Evolutionary conservation across 805 yeast species (phyloP).

Genomic region (Jamesozyma rosinii): DNA sequence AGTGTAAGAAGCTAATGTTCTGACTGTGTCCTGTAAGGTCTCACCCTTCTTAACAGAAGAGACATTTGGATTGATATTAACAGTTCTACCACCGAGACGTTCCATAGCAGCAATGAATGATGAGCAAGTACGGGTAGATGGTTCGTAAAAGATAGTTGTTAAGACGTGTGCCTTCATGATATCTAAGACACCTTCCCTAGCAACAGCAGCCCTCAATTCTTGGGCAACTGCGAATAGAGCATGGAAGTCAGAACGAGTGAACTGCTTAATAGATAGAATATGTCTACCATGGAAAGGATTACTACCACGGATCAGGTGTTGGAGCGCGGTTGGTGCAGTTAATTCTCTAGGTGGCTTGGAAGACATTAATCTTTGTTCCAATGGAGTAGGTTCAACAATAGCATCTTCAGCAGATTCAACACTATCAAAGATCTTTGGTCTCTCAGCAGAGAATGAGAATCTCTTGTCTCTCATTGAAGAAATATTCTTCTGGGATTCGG

Average conservation of each 20-base stretch:
- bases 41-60: constrained; percentile 99
- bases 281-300: constrained; percentile 88
- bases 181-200: constrained; percentile 90
- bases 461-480: constrained; percentile 21
- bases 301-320: constrained; percentile 65
- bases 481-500: constrained; percentile 27
- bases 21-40: constrained; percentile 90
- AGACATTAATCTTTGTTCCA: constrained; percentile 46
- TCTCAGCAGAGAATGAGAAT: constrained; percentile 43
- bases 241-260: constrained; percentile 82
- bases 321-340: constrained; percentile 70
- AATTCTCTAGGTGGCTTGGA: constrained; percentile 65
- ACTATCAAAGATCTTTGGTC: constrained; percentile 29
- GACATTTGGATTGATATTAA: constrained; percentile 71
- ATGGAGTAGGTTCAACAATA: constrained; percentile 41
- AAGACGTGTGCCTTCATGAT: constrained; percentile 81
- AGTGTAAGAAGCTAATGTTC: constrained; percentile 89
- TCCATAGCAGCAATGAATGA: constrained; percentile 99
- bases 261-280: constrained; percentile 79
- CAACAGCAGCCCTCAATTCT: constrained; percentile 94
- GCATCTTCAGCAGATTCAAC: constrained; percentile 39
- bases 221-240: constrained; percentile 92
- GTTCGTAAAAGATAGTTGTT: constrained; percentile 95
- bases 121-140: constrained; percentile 92
- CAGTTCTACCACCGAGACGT: constrained; percentile 96